Conservation (phyloP, 768 basidiomycete genomes). For the Trametes sanguinea region DNA sequence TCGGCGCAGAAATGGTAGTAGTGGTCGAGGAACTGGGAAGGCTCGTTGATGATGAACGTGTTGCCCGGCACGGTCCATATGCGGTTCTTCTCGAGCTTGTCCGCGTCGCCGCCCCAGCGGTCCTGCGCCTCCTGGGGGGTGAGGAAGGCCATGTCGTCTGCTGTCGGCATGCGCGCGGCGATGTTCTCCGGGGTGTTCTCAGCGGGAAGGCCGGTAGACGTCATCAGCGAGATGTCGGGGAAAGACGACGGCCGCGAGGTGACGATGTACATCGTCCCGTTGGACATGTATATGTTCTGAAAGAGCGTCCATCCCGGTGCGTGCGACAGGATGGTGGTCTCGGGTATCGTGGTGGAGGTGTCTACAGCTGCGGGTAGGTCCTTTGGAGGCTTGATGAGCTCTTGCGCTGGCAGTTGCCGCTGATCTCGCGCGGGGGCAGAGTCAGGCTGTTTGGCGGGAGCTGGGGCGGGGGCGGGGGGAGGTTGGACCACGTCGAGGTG, state of each 20-base stretch:
- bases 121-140: slow-evolving; percentile 56
- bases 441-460: slow-evolving; percentile 1
- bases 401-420: slow-evolving; percentile 5
- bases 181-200: slow-evolving; percentile 64
- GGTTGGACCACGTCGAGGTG: slow-evolving; percentile 3
- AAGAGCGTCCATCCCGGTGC: slow-evolving; percentile 87
- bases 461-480: neutral
- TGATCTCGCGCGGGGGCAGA: slow-evolving; percentile 17
- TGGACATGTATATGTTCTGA: slow-evolving; percentile 80
- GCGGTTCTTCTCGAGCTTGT: slow-evolving; percentile 41
- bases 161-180: slow-evolving; percentile 65
- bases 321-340: slow-evolving; percentile 61
- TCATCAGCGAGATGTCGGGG: slow-evolving; percentile 57
- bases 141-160: slow-evolving; percentile 61
- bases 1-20: slow-evolving; percentile 91
- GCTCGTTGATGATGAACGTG: slow-evolving; percentile 73
- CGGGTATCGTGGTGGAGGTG: slow-evolving; percentile 40
- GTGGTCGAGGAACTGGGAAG: slow-evolving; percentile 75
- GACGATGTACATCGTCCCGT: slow-evolving; percentile 77
- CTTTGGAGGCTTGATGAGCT: neutral
- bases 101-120: slow-evolving; percentile 55
- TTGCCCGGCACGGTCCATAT: slow-evolving; percentile 72
- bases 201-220: slow-evolving; percentile 63
- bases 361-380: slow-evolving; percentile 13
- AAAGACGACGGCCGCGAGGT: slow-evolving; percentile 47